Base-by-base conservation (phyloP, 192 early-diverging fungal species). In the Coemansia sp. region DNA sequence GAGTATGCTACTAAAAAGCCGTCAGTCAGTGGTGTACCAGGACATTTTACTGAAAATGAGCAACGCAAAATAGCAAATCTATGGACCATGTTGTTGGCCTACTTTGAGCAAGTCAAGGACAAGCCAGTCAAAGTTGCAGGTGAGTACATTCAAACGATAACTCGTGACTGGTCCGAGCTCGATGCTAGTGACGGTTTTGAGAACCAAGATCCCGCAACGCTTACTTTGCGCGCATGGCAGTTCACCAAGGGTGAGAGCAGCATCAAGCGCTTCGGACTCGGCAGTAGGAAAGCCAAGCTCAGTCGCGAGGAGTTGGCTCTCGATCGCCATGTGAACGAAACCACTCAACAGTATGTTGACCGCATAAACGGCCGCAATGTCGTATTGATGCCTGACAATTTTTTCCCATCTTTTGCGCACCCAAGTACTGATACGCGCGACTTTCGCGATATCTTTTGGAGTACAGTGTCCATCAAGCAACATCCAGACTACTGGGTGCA, bases 401-500 rank as follows among this genome's bases (percentile, higher is more conserved):
- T 62, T 17, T 62, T 81, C 21, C 79, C 79, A 19, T 81, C 79
- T 19, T 81, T 73, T 44, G 57, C 61, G 6, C 59, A 76, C 16
- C 74, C 67, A 2, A 33, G 33, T 24, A 73, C n/a, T 3, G 63
- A 71, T 37, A 75, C 81, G 0, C 64, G 81, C 13, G 67, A 72
- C 16, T 33, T 75, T 42, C 19, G 59, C n/a, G 75, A 78, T 34
- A 62, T 66, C 6, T 83, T 83, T 48, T 78, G 72, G 81, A 48
- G 27, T 29, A 40, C 66, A 0, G 66, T 59, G 7, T 66, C 75
- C 6, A 60, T 62, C 53, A 78, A 77, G 56, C 59, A 66, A 44
- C 75, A 83, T 37, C 81, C 75, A 1, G 75, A 83, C 48, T 66
- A 78, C 35, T 74, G 75, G 80, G 41, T 83, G 11, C 71, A 75